These are phyloP conservation scores for Mycogone perniciosa DNA, from an alignment of 2,329 filamentous ascomycete species.

Conservation along the genomic window DNA sequence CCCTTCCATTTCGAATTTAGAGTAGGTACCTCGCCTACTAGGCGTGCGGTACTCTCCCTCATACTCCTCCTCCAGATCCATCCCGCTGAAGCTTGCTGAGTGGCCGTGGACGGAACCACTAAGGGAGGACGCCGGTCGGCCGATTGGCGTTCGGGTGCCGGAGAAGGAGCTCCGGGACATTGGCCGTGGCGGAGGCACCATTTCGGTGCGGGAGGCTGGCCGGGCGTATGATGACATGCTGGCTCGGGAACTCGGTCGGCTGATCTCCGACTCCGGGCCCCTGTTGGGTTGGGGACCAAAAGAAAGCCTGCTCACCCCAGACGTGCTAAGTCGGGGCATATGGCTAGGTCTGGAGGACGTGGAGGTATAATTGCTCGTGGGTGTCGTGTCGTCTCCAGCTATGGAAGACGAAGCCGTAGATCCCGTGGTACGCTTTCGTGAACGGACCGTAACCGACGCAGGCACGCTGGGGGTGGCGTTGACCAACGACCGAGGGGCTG, in stretches of 20 bases:
- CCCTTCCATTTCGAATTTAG: slow-evolving; percentile 39
- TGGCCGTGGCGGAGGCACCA: slow-evolving; percentile 51
- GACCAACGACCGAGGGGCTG: slow-evolving; percentile 60
- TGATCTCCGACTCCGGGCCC: slow-evolving; percentile 38
- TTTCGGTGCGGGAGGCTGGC: slow-evolving; percentile 48
- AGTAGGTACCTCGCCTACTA: slow-evolving; percentile 49
- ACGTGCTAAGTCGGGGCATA: slow-evolving; percentile 53
- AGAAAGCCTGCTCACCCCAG: slow-evolving; percentile 56
- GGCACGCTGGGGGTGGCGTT: slow-evolving; percentile 40
- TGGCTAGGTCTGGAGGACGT: slow-evolving; percentile 39
- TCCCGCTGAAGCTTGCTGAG: slow-evolving; percentile 51
- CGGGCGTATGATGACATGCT: slow-evolving; percentile 52
- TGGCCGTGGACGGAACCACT: slow-evolving; percentile 56
- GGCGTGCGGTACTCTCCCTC: slow-evolving; percentile 42
- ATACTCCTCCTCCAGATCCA: slow-evolving; percentile 42
- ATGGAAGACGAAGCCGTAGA: slow-evolving; percentile 45
- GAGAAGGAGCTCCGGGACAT: slow-evolving; percentile 58
- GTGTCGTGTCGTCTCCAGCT: slow-evolving; percentile 46
- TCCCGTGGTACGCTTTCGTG: slow-evolving; percentile 60
- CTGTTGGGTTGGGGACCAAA: slow-evolving; percentile 57
- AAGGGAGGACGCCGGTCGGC: slow-evolving; percentile 65
- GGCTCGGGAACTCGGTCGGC: slow-evolving; percentile 67
- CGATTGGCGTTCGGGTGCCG: slow-evolving; percentile 58
- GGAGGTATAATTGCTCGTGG: slow-evolving; percentile 33
- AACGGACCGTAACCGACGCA: slow-evolving; percentile 57